phyloP scores from a whole-genome alignment of 2,329 filamentous ascomycete species.

The Trichoderma breve region DNA sequence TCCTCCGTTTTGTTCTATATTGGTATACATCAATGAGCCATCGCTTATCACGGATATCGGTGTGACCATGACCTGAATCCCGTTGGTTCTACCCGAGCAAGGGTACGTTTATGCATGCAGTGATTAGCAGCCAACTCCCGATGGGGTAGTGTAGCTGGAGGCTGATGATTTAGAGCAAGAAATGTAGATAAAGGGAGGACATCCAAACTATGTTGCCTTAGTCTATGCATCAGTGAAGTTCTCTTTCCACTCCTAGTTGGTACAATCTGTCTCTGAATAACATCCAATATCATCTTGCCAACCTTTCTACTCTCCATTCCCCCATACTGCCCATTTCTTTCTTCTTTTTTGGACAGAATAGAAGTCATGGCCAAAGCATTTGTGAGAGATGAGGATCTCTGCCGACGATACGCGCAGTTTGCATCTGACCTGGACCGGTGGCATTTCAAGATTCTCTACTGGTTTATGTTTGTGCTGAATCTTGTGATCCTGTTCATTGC shows the following conservation, averaged over 20 bases:
- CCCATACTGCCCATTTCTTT: too few species aligned
- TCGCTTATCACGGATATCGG: background rate
- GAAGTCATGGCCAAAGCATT: conserved; percentile 1
- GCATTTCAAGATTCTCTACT: conserved; percentile 48
- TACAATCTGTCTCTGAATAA: background rate
- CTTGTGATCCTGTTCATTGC: conserved; percentile 44
- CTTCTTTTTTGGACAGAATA: too few species aligned
- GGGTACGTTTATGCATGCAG: background rate
- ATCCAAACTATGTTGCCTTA: background rate
- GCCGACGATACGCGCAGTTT: conserved; percentile 44
- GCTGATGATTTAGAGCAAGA: background rate
- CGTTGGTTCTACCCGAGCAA: background rate
- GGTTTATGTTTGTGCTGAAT: conserved; percentile 45
- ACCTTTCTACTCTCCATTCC: background rate
- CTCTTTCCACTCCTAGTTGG: background rate
- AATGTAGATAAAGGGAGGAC: background rate
- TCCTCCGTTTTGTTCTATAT: background rate
- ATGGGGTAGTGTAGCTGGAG: background rate
- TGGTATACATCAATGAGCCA: background rate
- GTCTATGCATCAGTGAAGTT: background rate
- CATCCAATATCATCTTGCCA: background rate
- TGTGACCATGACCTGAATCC: background rate
- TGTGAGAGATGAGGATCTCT: conserved; percentile 29
- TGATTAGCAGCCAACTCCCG: background rate
- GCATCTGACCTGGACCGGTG: conserved; percentile 41